Evolutionary conservation across 2,329 filamentous ascomycete genomes (phyloP).

Genomic region (Chaetomiaceae sp.): DNA sequence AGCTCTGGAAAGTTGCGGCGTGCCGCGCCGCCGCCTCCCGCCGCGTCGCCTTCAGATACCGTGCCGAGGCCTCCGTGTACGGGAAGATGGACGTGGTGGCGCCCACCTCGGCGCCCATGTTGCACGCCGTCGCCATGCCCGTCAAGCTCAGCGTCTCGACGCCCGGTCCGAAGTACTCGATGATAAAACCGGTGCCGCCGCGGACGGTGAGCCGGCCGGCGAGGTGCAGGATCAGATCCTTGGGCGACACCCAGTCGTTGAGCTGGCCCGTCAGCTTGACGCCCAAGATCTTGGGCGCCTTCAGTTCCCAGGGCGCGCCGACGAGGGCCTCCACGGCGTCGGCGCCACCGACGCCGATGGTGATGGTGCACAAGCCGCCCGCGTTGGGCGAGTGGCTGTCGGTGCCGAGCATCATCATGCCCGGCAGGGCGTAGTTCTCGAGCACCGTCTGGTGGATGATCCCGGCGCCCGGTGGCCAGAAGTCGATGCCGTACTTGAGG

Average conservation of each 20-base stretch:
- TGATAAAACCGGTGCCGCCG: constrained; percentile 88
- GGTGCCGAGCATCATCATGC: constrained; percentile 97
- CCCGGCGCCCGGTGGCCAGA: constrained; percentile 88
- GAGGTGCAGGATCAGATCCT: constrained; percentile 88
- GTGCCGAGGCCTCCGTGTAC: constrained; percentile 74
- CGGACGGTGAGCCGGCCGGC: constrained; percentile 87
- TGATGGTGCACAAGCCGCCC: constrained; percentile 87
- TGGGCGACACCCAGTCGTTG: constrained; percentile 85
- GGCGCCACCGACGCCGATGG: constrained; percentile 93
- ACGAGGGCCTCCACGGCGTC: constrained; percentile 96
- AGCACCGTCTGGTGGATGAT: constrained; percentile 97
- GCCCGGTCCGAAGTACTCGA: constrained; percentile 89
- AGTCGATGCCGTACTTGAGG: constrained; percentile 89
- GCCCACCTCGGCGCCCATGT: constrained; percentile 85
- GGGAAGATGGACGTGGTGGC: constrained; percentile 96
- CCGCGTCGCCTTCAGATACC: constrained; percentile 82
- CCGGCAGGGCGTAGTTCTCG: constrained; percentile 96
- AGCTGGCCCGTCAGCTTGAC: constrained; percentile 79
- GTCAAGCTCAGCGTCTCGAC: constrained; percentile 85
- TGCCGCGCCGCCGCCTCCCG: constrained; percentile 63
- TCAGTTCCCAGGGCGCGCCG: constrained; percentile 94
- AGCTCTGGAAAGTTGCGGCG: constrained; percentile 54
- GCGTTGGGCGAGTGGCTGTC: constrained; percentile 97
- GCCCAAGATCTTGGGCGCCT: constrained; percentile 84
- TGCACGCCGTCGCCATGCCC: constrained; percentile 86